Conservation (phyloP, 805 yeast species). For the Starmerella roubikii region DNA sequence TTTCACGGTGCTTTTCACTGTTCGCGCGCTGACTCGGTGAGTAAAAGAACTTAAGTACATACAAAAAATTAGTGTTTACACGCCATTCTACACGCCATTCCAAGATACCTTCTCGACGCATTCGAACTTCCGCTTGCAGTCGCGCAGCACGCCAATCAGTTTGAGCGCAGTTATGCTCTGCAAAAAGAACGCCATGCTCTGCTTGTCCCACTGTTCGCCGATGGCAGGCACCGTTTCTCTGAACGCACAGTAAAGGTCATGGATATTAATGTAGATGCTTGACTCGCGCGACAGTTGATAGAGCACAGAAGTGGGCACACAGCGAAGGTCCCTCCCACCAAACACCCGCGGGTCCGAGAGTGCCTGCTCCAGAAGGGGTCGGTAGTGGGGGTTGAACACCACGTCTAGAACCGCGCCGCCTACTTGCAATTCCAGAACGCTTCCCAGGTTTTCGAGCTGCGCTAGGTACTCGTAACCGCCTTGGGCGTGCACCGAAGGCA, state of each 20-base stretch:
- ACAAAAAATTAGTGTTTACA: background rate
- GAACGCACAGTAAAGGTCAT: conserved; percentile 54
- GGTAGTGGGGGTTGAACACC: conserved; percentile 34
- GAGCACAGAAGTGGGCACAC: conserved; percentile 42
- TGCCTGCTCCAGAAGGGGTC: conserved; percentile 32
- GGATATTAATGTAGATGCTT: conserved; percentile 49
- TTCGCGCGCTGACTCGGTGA: background rate
- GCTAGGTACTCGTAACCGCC: too few species aligned
- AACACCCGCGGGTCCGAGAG: conserved; percentile 29
- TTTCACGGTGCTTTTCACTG: conserved; percentile 36
- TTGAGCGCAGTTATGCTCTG: conserved; percentile 61
- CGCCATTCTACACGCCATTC: conserved; percentile 40
- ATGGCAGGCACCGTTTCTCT: conserved; percentile 24
- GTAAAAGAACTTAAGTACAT: background rate
- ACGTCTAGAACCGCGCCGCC: conserved; percentile 26
- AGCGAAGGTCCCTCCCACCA: conserved; percentile 15
- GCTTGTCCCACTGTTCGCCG: conserved; percentile 39
- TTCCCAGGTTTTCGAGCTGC: too few species aligned
- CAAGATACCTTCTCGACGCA: conserved; percentile 56
- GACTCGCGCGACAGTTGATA: conserved; percentile 71
- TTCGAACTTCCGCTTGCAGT: conserved; percentile 45
- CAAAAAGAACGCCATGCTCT: conserved; percentile 57
- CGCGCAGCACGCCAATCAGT: conserved; percentile 54
- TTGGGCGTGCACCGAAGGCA: conserved; percentile 28
- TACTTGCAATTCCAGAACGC: conserved; percentile 33